These are phyloP conservation scores for Coccomyxa sp. DNA, from an alignment of 139 green algal species.

Conservation along the genomic window DNA sequence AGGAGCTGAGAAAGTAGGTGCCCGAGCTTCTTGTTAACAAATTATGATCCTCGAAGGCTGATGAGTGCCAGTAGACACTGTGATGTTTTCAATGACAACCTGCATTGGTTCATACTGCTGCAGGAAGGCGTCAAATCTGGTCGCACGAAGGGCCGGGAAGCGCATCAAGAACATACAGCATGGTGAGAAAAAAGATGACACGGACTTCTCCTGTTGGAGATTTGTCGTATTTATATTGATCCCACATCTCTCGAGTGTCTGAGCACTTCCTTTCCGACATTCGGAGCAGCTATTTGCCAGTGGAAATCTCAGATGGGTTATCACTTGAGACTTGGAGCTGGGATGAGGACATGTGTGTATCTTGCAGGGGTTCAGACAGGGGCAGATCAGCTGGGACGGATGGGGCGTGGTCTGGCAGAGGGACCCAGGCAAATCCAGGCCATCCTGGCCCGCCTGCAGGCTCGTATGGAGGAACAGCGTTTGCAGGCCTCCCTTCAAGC, in stretches of 20 bases:
- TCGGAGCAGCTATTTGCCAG: too few species aligned
- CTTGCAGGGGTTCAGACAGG: too few species aligned
- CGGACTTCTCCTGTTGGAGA: too few species aligned
- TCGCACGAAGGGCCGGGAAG: background rate
- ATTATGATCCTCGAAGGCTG: background rate
- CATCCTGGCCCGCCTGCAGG: constrained; percentile 34
- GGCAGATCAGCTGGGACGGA: background rate
- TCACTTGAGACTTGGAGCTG: too few species aligned
- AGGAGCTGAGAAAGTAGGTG: background rate
- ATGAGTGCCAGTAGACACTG: too few species aligned
- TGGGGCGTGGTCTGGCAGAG: constrained; percentile 16
- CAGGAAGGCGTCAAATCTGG: constrained; percentile 12
- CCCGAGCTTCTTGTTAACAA: background rate
- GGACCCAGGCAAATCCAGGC: constrained; percentile 32
- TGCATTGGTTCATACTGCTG: background rate
- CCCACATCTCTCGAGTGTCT: too few species aligned
- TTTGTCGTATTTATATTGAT: too few species aligned
- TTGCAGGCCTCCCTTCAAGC: constrained; percentile 17
- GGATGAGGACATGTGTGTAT: too few species aligned
- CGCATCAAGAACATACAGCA: constrained; percentile 8
- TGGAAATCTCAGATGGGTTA: too few species aligned
- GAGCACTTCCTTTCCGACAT: too few species aligned
- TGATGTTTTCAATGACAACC: too few species aligned
- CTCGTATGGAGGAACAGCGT: constrained; percentile 45
- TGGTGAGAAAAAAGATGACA: background rate